Evolutionary conservation across 2,329 filamentous ascomycete genomes (phyloP), one percentile per base, ranked within the genome.

Genomic region (Epichloe gansuensis): DNA sequence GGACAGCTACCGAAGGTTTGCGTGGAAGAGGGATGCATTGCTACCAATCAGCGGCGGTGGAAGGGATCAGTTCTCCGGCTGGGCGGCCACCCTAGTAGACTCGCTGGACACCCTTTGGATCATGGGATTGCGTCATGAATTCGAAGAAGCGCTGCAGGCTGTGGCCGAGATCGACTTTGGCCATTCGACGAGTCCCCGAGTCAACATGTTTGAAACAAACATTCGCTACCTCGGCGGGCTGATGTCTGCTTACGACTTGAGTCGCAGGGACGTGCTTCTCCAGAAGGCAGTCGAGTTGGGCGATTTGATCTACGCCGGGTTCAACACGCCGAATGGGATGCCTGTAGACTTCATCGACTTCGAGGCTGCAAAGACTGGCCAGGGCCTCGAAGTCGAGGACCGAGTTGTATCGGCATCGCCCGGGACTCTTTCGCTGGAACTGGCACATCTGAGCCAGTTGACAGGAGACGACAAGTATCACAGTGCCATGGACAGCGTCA

Each of bases 401-500:
- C 59, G 54, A 1, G 72, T 75, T 4, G 70, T 73, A 13, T 69
- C 72, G 3, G 74, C 74, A 6, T 70, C 71, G 5, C 69, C 73
- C 1, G 86, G 85, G 5, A 86, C 83, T 5, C 70, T 90, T 48
- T 83, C 80, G 1, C 67, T 91, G 53, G 87, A 91, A 60, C 82
- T 90, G 64, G 86, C 84, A 13, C 75, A 83, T 15, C 69, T 91
- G 48, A 83, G 84, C 2, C 86, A 90, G 63, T 68, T 91, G 54
- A 90, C 86, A 0, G 81, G 80, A 34, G 76, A 90, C 55, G 68
- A 77, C 17, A 88, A 85, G 60, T 91, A 88, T 68, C 88, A 85
- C 63, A 83, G 87, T 63, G 85, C 83, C 5, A 75, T 86, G 55
- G 77, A 82, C 34, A 75, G 78, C 5, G 78, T 91, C 51, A 88